A percentile compares a stretch with the other conserved stretches of the same genome.
phyloP scores from a whole-genome alignment of 2,329 filamentous ascomycete species.

The Emergomyces africanus region DNA sequence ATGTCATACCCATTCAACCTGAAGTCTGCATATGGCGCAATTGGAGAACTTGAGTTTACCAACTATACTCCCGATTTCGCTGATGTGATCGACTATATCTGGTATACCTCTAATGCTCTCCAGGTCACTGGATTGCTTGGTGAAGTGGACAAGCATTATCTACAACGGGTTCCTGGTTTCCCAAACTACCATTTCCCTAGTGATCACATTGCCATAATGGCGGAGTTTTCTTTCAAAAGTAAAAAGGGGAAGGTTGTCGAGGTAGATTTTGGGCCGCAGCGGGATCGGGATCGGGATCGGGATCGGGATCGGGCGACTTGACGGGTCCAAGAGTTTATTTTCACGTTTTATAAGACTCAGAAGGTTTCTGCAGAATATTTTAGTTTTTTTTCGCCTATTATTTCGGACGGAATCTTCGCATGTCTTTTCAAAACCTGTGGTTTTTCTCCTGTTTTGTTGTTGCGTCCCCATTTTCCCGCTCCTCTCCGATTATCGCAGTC shows the following conservation, averaged over 20 bases:
- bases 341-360: conserved; percentile 26
- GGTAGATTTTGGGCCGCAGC: conserved; percentile 46
- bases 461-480: conserved; percentile 19
- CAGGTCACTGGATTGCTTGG: conserved; percentile 75
- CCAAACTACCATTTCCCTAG: conserved; percentile 91
- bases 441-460: conserved; percentile 8
- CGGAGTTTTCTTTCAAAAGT: conserved; percentile 78
- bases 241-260: conserved; percentile 65
- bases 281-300: conserved; percentile 13
- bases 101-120: conserved; percentile 85
- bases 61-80: conserved; percentile 94
- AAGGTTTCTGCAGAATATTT: conserved; percentile 24
- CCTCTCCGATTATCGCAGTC: conserved; percentile 1
- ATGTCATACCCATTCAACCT: conserved; percentile 92
- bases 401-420: conserved; percentile 32
- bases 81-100: conserved; percentile 92
- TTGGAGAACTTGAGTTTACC: conserved; percentile 81
- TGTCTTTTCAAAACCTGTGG: conserved; percentile 14
- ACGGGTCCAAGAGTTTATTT: conserved; percentile 23
- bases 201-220: conserved; percentile 81
- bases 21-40: conserved; percentile 74
- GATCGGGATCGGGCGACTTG: conserved; percentile 12
- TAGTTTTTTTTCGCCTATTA: conserved; percentile 16
- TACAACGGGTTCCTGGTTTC: conserved; percentile 78
- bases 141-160: conserved; percentile 72